Evolutionary conservation across 2,329 filamentous ascomycete genomes (phyloP), one percentile per base, ranked within the genome.

Genomic region (Fusarium chuoi): DNA sequence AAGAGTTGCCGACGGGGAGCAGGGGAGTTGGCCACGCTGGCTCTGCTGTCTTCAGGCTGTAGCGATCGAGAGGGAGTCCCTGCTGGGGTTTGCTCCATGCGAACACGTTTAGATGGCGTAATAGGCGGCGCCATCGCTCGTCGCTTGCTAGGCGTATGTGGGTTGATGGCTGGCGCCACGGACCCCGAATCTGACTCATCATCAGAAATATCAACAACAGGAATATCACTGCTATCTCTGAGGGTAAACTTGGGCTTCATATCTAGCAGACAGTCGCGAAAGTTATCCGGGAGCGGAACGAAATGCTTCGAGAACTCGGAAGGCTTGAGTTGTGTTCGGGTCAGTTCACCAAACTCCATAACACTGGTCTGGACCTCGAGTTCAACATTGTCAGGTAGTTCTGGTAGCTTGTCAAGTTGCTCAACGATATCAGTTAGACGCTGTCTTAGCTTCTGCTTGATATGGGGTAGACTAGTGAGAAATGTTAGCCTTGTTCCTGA

Each of bases 351-450:
- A 68, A 96, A 91, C 1, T 83, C 83, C 18, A 85, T 84, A 0
- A 96, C 79, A 17, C 89, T 88, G 5, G 87, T 87, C 26, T 87
- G 87, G 0, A 97, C 87, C 15, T 91, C 89, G 0, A 91, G 84
- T n/a, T 91, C 87, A 0, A 94, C 88, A 48, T 94, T 93, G 0
- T 84, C 82, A 0, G 92, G 92, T 0, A 93, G 87, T 42, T 94
- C 91, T 0, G 93, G 93, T 0, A 95, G 86, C 0, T 82, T 82
- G 1, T 79, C 72, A 0, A 97, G 85, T 63, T 92, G 83, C 0
- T 78, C 75, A 3, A 89, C 84, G 5, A 95, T 89, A 0, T 84
- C 79, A 0, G 81, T 70, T 0, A 93, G 85, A 10, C 88, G 84
- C 0, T 76, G 73, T 8, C 87, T 82, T 0, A 89, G 83, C 54